Base-by-base conservation (phyloP, 306 rosid genomes). In the Lagenaria siceraria region DNA sequence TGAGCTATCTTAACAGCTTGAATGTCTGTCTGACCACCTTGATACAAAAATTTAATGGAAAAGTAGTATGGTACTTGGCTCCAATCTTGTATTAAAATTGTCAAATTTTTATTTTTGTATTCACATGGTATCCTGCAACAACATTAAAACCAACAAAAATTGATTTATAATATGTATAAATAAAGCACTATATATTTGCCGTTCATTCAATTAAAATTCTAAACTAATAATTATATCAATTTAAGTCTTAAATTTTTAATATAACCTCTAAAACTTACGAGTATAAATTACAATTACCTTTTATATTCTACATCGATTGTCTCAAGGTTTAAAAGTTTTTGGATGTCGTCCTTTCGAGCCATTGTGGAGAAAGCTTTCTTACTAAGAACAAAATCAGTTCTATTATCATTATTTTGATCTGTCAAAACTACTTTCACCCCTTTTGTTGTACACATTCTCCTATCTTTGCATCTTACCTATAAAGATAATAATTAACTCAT, bases 1-100 rank as follows among this genome's bases (percentile, higher is more conserved):
- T 93, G 78, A 79, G 97, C 98, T 25, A 93, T 87, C 79, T 93
- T 93, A 58, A 88, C 89, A 12, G n/a, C 83, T 0, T 84, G 93
- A 9, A 93, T 90, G 83, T 91, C 96, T 6, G 98, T 93, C 84
- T 93, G 97, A 68, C 98, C 98, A 1, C 98, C 97, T 82, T 93
- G 96, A 56, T 87, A 91, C 82, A 93, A 71, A 51, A 93, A 78
- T 83, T 84, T 87, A 36, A 93, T 75, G n/a, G 92, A 89, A 2
- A 93, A 78, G 54, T 88, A 91, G 60, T 84, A 21, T 40, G 96
- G 86, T 52, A 87, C 97, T 93, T 77, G 90, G 85, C 85, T 91
- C 98, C 91, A 87, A 84, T 91, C 96, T 74, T 93, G 97, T 66
- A 93, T 97, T 6, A 96, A 86, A 18, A 87, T 77, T 0, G 78